Evolutionary conservation across 306 rosid species (phyloP).

Genomic region (Trifolium fragiferum): DNA sequence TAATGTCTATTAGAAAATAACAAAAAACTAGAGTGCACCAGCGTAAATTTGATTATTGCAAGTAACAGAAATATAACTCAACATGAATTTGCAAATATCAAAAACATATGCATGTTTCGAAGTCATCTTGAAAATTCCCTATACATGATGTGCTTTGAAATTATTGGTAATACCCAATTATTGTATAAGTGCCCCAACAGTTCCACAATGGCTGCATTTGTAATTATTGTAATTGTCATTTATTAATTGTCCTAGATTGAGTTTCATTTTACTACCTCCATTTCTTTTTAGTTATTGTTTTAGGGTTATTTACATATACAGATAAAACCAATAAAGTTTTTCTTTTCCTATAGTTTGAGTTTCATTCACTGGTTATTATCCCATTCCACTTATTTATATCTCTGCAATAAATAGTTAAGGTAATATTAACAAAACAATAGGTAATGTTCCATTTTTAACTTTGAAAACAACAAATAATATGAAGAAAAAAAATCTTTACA

Average conservation of each 20-base stretch:
- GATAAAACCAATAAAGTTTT: too few species aligned
- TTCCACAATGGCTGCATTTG: conserved; percentile 14
- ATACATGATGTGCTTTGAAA: neutral
- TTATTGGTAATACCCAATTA: neutral
- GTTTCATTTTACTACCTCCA: neutral
- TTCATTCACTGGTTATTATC: neutral
- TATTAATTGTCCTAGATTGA: neutral
- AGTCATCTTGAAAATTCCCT: neutral
- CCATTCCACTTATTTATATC: too few species aligned
- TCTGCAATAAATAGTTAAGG: too few species aligned
- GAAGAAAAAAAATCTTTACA: neutral
- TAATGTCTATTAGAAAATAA: neutral
- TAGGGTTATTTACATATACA: too few species aligned
- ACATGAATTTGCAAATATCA: conserved; percentile 18
- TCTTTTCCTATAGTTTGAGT: too few species aligned
- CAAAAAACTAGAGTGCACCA: conserved; percentile 7
- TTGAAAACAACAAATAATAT: neutral
- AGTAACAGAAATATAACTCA: conserved; percentile 3
- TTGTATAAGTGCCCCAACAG: neutral
- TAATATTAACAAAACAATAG: too few species aligned
- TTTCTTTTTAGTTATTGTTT: neutral
- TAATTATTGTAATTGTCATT: conserved; percentile 4
- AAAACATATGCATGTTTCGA: neutral
- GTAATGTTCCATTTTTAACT: neutral
- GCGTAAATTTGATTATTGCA: conserved; percentile 21